Evolutionary conservation across 352 stramenopile genomes (phyloP), one percentile per base, ranked within the genome.

Genomic region (Aphanomyces astaci): DNA sequence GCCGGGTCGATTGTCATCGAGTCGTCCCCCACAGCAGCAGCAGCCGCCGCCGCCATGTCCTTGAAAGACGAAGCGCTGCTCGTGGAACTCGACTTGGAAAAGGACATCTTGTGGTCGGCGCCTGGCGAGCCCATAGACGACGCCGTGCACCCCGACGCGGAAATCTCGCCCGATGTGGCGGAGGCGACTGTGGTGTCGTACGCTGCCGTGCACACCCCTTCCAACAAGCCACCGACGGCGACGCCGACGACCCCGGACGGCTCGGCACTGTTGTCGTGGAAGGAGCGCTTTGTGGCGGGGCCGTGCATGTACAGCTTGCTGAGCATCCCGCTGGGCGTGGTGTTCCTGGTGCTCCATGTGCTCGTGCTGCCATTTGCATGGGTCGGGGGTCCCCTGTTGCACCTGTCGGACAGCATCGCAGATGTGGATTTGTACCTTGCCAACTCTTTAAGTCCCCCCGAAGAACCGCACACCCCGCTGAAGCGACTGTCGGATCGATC

Each of bases 401-500:
- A 68, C 13, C 25, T 68, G 9, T 22, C 62, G 31, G 86, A 94
- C 46, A 70, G 81, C 15, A 63, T 92, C 45, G 88, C 86, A 4
- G 86, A 94, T 48, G 75, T 88, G 71, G 86, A 94, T 40, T 66
- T 94, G 27, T 83, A 79, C 54, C 80, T 80, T 27, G 86, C 84
- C 11, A 92, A 94, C 76, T 68, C 62, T 2, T 24, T 68, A 10
- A 68, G 62, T 46, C 62, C 62, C 10, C 46, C 28, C 25, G 45
- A 68, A 24, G 46, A 51, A n/a, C 39, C 39, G 9, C 62, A 68
- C 17, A 45, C 43, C 17, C n/a, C 45, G 2, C 27, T 68, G 19
- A 22, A 68, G 22, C 62, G 43, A 24, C 9, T 68, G 4, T 24
- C 49, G 5, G 24, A 24, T 13, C 10, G 24, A 2, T 27, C n/a